phyloP scores from a whole-genome alignment of 371 early-diverging fungal species.

The Mortierella sp. region DNA sequence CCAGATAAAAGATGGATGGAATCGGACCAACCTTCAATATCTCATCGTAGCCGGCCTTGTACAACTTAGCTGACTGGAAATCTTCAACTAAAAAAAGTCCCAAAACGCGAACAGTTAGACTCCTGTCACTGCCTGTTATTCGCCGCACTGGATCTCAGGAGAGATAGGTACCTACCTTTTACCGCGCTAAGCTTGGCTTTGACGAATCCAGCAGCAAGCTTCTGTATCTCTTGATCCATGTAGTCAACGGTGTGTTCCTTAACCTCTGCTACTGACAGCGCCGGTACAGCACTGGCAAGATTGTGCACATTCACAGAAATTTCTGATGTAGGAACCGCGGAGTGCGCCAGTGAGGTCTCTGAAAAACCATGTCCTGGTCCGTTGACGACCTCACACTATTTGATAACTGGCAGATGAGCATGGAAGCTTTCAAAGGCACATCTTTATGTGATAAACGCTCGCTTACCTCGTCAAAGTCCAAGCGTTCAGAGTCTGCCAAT shows the following conservation, averaged over 20 bases:
- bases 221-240: constrained; percentile 37
- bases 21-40: constrained; percentile 46
- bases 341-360: constrained; percentile 27
- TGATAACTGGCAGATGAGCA: not conserved
- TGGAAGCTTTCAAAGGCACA: not conserved
- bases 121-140: not conserved
- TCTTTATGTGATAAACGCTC: not conserved
- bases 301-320: constrained; percentile 8
- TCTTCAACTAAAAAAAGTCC: constrained; percentile 63
- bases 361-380: constrained; percentile 49
- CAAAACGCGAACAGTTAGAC: too few species aligned
- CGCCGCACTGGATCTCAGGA: not conserved
- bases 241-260: constrained; percentile 56
- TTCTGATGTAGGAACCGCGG: constrained; percentile 19
- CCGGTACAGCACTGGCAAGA: constrained; percentile 18
- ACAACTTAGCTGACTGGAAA: constrained; percentile 67
- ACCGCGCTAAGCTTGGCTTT: constrained; percentile 67
- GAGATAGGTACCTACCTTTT: constrained; percentile 39
- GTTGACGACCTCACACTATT: constrained; percentile 42
- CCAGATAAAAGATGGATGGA: not conserved
- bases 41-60: constrained; percentile 57
- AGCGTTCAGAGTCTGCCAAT: constrained; percentile 36
- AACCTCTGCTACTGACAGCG: constrained; percentile 37
- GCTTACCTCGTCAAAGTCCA: constrained; percentile 39
- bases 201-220: constrained; percentile 54